These are phyloP conservation scores for Flaveria ramosissima DNA, from an alignment of 129 eudicot genomes.

Conservation along the genomic window DNA sequence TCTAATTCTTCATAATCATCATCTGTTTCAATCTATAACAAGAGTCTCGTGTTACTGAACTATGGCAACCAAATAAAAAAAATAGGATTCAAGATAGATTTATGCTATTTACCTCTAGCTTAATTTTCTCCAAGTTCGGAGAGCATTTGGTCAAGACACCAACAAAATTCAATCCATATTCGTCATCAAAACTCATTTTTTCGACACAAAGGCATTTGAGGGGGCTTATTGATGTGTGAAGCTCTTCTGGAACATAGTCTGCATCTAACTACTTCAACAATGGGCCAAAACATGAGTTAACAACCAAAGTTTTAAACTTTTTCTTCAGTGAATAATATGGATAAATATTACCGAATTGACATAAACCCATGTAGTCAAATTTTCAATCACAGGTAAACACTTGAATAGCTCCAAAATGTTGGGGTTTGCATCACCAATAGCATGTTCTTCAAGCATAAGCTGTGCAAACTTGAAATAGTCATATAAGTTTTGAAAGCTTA, in stretches of 20 bases:
- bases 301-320: background rate
- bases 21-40: background rate
- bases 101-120: background rate
- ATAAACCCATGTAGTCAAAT: background rate
- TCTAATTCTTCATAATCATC: background rate
- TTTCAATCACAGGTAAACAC: background rate
- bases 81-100: background rate
- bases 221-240: background rate
- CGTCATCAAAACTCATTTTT: background rate
- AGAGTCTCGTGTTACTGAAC: background rate
- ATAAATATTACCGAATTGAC: background rate
- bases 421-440: background rate
- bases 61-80: background rate
- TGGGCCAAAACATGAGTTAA: background rate
- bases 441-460: background rate
- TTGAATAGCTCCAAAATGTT: background rate
- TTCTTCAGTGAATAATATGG: background rate
- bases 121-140: background rate
- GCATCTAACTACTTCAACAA: background rate
- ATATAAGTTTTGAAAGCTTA: too few relatives aligned
- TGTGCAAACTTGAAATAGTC: too few relatives aligned
- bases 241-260: background rate
- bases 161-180: background rate
- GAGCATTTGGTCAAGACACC: background rate
- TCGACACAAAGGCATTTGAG: background rate